A percentile compares a stretch with the other conserved stretches of the same genome.
Conservation (phyloP, 2,329 filamentous ascomycete species). For the Sodiomyces alkalinus region DNA sequence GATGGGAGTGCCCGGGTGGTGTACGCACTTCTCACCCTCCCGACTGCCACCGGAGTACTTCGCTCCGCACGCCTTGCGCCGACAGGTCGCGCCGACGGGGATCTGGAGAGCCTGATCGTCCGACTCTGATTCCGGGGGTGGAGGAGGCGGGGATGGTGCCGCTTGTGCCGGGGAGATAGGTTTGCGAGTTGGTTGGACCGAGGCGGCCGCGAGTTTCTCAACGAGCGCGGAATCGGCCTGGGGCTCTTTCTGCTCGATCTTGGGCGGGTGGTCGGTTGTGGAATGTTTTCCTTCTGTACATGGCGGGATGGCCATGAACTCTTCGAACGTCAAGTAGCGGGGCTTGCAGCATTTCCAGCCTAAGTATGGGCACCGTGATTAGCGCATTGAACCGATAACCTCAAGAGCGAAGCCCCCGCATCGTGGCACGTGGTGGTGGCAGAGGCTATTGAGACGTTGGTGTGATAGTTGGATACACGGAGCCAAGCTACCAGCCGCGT, state of each 20-base stretch:
- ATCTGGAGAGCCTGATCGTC: slow-evolving; percentile 68
- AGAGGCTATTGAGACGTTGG: no score
- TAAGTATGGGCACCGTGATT: slow-evolving; percentile 18
- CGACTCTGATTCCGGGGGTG: slow-evolving; percentile 65
- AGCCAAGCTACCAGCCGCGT: no score
- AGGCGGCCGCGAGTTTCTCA: slow-evolving; percentile 25
- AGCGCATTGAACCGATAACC: no score
- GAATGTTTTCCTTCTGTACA: slow-evolving; percentile 91
- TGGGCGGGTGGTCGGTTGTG: slow-evolving; percentile 57
- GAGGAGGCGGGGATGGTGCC: slow-evolving; percentile 37
- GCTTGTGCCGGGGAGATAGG: slow-evolving; percentile 24
- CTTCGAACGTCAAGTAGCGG: slow-evolving; percentile 91
- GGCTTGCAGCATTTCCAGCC: slow-evolving; percentile 99
- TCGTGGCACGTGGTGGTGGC: no score
- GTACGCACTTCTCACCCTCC: slow-evolving; percentile 63
- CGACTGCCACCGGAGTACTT: slow-evolving; percentile 46
- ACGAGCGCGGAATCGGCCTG: slow-evolving; percentile 25
- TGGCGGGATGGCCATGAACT: slow-evolving; percentile 84
- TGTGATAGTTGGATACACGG: no score
- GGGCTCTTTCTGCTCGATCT: slow-evolving; percentile 41
- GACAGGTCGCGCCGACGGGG: slow-evolving; percentile 59
- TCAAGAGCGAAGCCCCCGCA: no score
- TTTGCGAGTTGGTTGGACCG: slow-evolving; percentile 23
- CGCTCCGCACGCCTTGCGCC: slow-evolving; percentile 58
- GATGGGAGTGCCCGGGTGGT: slow-evolving; percentile 80